Conservation (phyloP, 169 alveolate species). For the Cryptosporidium muris region DNA sequence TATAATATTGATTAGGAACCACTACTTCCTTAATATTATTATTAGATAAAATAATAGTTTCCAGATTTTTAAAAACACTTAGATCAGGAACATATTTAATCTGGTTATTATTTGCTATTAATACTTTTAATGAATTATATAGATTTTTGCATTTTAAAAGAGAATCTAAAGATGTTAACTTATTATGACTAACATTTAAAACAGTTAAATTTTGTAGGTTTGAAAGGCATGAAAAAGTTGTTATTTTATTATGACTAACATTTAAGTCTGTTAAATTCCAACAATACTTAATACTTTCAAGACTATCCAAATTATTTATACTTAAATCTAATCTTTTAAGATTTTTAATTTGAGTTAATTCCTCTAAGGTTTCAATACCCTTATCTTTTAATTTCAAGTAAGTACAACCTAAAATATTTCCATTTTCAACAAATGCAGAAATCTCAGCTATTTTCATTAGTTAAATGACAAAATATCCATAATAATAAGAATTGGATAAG, state of each 20-base stretch:
- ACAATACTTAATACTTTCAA: slow-evolving; percentile 29
- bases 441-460: slow-evolving; percentile 1
- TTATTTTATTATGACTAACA: slow-evolving; percentile 40
- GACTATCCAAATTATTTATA: slow-evolving; percentile 17
- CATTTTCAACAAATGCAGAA: slow-evolving; percentile 40
- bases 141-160: slow-evolving; percentile 23
- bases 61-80: slow-evolving; percentile 36
- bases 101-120: slow-evolving; percentile 54
- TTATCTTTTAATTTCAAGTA: slow-evolving; percentile 9
- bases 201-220: slow-evolving; percentile 33
- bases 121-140: slow-evolving; percentile 41
- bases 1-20: slow-evolving; percentile 30
- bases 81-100: slow-evolving; percentile 50
- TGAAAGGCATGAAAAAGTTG: slow-evolving; percentile 8
- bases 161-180: slow-evolving; percentile 29
- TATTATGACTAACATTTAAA: slow-evolving; percentile 47
- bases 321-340: slow-evolving; percentile 43
- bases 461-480: no score
- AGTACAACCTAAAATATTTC: slow-evolving; percentile 29
- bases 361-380: slow-evolving; percentile 30
- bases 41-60: slow-evolving; percentile 47
- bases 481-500: no score
- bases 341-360: slow-evolving; percentile 46
- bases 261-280: slow-evolving; percentile 60
- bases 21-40: slow-evolving; percentile 29